Evolutionary conservation across 1,284 basidiomycete species (phyloP), one percentile per base, ranked within the genome.

Genomic region (Chalciporus sp.): DNA sequence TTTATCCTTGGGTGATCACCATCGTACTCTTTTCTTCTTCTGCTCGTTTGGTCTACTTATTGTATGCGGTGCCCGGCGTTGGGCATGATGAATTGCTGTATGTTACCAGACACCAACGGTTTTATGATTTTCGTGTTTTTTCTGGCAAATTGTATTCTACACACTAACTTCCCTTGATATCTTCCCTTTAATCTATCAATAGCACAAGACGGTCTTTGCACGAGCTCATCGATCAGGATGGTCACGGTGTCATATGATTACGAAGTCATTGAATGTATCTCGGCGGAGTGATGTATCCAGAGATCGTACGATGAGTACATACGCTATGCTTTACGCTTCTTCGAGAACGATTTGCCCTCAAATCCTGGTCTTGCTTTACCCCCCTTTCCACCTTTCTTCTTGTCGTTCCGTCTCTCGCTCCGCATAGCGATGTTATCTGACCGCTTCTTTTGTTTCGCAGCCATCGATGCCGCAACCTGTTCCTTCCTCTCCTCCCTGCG

Each of bases 391-490:
- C 89, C 86, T 59, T 85, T 83, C 58, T 81, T 78, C 74, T 87
- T 92, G 52, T 93, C 90, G 58, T 85, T 88, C 68, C 81, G 81
- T 35, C 88, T 79, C 65, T 96, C 92, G 54, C 85, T 83, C 11
- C 92, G 83, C 71, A 80, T 81, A 0, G 91, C 89, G 60, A 97
- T 89, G 68, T 98, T 96, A 66, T 95, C 93, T 17, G 85, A 69
- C 4, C 93, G 81, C 74, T 96, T 97, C 77, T 94, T 93, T 72
- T 92, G 87, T 65, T 83, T 85, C 29, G 89, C 89, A 2, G 87
- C 87, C 81, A 92, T 89, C 4, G 85, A 80, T 17, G 83, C 79
- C 7, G 80, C 65, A 23, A 94, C 66, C 37, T 91, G 83, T 58
- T 90, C 84, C 71, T 95, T 95, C 56, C 92, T 83, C 61, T 93